Base-by-base conservation (phyloP, 1,139 yeast genomes). In the Magnusiomyces tetraspermus region DNA sequence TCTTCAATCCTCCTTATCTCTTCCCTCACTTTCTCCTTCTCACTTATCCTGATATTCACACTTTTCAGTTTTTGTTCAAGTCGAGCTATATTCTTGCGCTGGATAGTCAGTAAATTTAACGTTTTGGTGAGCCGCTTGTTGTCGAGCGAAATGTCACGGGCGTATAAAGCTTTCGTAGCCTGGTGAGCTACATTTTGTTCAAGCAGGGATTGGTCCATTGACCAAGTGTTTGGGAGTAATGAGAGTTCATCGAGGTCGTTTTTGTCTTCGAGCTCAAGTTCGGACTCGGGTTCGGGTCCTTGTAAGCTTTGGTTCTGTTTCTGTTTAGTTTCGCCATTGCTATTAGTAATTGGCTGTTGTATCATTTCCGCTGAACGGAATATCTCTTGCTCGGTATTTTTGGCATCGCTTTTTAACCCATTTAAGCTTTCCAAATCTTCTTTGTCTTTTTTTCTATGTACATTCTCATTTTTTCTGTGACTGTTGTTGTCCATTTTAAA, bases 101-200 rank as follows among this genome's bases (percentile, higher is more conserved):
- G 67, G 57, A 76, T 76, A 15, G 67, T 68, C 33, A 56, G 56
- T 11, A 61, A 57, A 48, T 73, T 75, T 26, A 68, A 65, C 0
- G 94, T 77, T 64, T 87, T 86, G 13, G 79, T 82, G 17, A 89
- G 71, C 53, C 97, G 74, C 58, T 82, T 84, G 53, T 75, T 71
- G 60, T 92, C 98, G 47, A 84, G 71, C 59, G 85, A 96, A 3
- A 78, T 69, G 54, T 87, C 90, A 53, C 83, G 80, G 48, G 75
- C 69, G 1, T 76, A 70, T 54, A 88, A 74, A 3, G 78, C 80
- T 51, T 73, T 73, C 58, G 82, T 81, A 1, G 96, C 97, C 67
- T 66, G 59, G 37, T 73, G 73, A 17, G 89, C 88, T 42, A 90
- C 83, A 55, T 78, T 72, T 48, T 79, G 72, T 62, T 88, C 97